Conservation (phyloP, 1,284 basidiomycete species). For the Ustilago cynodontis region DNA sequence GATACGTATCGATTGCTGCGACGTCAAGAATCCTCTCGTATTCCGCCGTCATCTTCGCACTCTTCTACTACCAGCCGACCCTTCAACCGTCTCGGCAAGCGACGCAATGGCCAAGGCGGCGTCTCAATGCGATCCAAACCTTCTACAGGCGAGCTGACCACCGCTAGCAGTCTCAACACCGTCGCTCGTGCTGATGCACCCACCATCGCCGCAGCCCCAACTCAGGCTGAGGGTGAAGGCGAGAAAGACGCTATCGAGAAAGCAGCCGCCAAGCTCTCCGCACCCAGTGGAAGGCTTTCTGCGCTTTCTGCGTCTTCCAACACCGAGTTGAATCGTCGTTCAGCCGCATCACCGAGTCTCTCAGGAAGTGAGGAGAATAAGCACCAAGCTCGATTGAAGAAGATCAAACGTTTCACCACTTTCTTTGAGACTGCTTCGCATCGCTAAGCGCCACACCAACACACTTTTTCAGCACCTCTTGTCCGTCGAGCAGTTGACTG, state of each 20-base stretch:
- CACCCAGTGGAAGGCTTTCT: slow-evolving; percentile 19
- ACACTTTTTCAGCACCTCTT: slow-evolving; percentile 12
- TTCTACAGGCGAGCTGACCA: slow-evolving; percentile 32
- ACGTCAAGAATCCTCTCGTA: slow-evolving; percentile 71
- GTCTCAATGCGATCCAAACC: slow-evolving; percentile 35
- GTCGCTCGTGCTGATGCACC: slow-evolving; percentile 12
- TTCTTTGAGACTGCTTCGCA: slow-evolving; percentile 52
- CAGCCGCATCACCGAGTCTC: slow-evolving; percentile 44
- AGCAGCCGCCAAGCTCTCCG: slow-evolving; percentile 20
- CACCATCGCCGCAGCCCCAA: background rate
- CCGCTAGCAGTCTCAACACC: slow-evolving; percentile 38
- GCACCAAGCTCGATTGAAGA: slow-evolving; percentile 49
- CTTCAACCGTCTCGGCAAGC: slow-evolving; percentile 57
- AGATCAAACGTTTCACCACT: slow-evolving; percentile 58
- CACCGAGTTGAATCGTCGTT: slow-evolving; percentile 33
- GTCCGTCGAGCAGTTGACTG: slow-evolving; percentile 9
- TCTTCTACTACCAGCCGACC: slow-evolving; percentile 45
- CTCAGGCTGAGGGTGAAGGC: slow-evolving; percentile 9
- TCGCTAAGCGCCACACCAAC: slow-evolving; percentile 15
- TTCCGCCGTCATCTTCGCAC: slow-evolving; percentile 40
- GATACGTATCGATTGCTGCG: slow-evolving; percentile 70
- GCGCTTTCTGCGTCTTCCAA: slow-evolving; percentile 23
- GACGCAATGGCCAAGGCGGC: slow-evolving; percentile 34
- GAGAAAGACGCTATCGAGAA: slow-evolving; percentile 25
- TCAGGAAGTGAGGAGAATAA: slow-evolving; percentile 52